phyloP scores from a whole-genome alignment of 768 basidiomycete species.

The Antrodiella citrinella region DNA sequence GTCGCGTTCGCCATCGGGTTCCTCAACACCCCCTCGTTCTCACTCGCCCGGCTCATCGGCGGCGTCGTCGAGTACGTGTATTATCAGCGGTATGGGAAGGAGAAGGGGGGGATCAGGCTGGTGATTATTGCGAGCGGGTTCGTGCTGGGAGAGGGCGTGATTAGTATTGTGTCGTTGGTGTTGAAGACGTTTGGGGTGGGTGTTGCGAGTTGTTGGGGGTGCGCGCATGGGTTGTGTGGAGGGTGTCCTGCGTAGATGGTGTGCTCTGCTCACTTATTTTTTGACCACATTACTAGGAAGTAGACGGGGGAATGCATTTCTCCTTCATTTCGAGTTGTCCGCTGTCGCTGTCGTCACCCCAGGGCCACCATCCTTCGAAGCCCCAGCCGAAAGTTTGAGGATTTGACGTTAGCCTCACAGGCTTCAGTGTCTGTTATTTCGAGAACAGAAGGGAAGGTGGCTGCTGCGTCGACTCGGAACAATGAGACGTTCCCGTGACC shows the following conservation, averaged over 20 bases:
- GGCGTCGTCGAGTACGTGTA: constrained; percentile 74
- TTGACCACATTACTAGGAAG: too few relatives aligned
- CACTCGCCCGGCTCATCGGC: constrained; percentile 83
- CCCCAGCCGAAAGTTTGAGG: too few relatives aligned
- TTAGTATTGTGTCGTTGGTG: constrained; percentile 72
- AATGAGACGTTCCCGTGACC: too few relatives aligned
- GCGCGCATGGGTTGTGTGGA: constrained; percentile 64
- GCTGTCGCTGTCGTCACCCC: too few relatives aligned
- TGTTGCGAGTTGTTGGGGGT: constrained; percentile 81
- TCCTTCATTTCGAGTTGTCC: neutral
- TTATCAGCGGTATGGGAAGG: constrained; percentile 34
- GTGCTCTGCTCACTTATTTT: too few relatives aligned
- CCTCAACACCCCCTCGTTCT: constrained; percentile 92
- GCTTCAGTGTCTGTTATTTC: too few relatives aligned
- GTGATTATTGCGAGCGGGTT: constrained; percentile 93
- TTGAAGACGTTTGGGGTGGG: constrained; percentile 70
- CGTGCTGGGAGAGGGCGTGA: constrained; percentile 89
- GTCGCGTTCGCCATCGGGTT: constrained; percentile 95
- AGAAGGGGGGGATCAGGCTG: constrained; percentile 56
- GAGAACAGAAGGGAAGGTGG: too few relatives aligned
- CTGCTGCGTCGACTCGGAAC: too few relatives aligned
- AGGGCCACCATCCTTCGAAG: too few relatives aligned
- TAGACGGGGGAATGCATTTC: neutral
- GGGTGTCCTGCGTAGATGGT: constrained; percentile 44
- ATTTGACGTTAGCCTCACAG: too few relatives aligned